Base-by-base conservation (phyloP, 2,329 filamentous ascomycete genomes). In the Pseudocercospora ulei region DNA sequence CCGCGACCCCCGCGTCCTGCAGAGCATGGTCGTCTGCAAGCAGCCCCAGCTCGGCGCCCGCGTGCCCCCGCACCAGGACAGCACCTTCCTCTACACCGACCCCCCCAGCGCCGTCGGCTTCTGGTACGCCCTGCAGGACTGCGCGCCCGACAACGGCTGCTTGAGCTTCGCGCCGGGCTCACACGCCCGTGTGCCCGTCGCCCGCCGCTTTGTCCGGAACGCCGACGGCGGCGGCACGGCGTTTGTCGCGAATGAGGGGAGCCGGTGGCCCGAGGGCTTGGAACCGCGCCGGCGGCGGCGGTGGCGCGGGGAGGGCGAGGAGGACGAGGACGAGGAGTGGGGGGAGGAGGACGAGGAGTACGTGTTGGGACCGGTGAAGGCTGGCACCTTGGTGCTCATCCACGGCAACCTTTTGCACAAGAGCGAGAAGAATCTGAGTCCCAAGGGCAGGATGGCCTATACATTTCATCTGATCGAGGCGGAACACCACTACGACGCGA, bases 11-110 rank as follows among this genome's bases (percentile, higher is more conserved):
- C 69, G 80, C 12, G 71, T 80, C 3, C 69, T 98, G 36, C 90
- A 98, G 68, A 90, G 82, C 60, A 98, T 98, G 90, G 72, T 96
- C 17, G 96, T 98, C 53, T 95, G 86, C 74, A 98, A 98, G 63
- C 88, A 95, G 65, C 87, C 90, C 13, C 84, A 92, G 64, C 95
- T 96, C 37, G 90, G 90, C 17, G 88, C 83, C 13, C 82, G 82
- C 1, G 90, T 96, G 27, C 85, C 82, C 1, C 76, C 85, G 13
- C 90, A 98, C 61, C 87, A 94, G 65, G 88, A 96, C 62, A 84
- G 76, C 49, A 87, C 85, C 1, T 98, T 96, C 53, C 54, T 98
- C 46, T 96, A 93, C 61, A 96, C 90, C 1, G 68, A 86, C 49
- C 81, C 84, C 23, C 88, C 88, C 1, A 82, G 76, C 24, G 90